These are phyloP conservation scores for Agrocybe pediades DNA, from an alignment of 768 basidiomycete genomes.

Conservation along the genomic window DNA sequence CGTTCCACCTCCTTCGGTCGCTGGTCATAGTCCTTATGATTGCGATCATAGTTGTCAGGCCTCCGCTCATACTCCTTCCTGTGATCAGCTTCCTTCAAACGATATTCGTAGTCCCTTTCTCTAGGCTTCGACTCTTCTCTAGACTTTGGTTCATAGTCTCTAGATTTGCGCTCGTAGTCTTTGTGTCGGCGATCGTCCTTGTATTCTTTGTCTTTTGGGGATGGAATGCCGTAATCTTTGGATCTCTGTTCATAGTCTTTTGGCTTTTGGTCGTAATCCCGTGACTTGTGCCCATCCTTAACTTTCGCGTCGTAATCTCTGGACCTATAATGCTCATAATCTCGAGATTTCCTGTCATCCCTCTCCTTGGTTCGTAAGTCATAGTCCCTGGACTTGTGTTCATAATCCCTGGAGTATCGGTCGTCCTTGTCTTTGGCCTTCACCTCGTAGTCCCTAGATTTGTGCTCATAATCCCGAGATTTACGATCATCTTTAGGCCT, in stretches of 20 bases:
- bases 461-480: conserved; percentile 11
- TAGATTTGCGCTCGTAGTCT: conserved; percentile 10
- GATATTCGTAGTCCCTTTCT: conserved; percentile 2
- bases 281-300: not conserved
- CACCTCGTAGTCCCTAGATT: conserved; percentile 1
- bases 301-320: not conserved
- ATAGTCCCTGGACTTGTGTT: too few relatives aligned
- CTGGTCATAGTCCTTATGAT: not conserved
- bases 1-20: conserved; percentile 10
- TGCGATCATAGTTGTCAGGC: conserved; percentile 1
- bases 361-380: too few relatives aligned
- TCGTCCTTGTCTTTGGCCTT: not conserved
- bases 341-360: conserved; percentile 20
- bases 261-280: conserved; percentile 18
- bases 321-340: conserved; percentile 8
- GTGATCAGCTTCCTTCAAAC: conserved; percentile 2
- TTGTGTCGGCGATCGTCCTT: conserved; percentile 7
- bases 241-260: conserved; percentile 15
- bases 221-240: conserved; percentile 7
- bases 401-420: conserved; percentile 13
- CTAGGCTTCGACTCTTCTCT: not conserved
- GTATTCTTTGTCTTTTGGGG: not conserved
- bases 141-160: conserved; percentile 4
- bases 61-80: not conserved
- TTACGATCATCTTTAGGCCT: conserved; percentile 21